Conservation (phyloP, 1,284 basidiomycete genomes). For the Heterobasidion irregulare region DNA sequence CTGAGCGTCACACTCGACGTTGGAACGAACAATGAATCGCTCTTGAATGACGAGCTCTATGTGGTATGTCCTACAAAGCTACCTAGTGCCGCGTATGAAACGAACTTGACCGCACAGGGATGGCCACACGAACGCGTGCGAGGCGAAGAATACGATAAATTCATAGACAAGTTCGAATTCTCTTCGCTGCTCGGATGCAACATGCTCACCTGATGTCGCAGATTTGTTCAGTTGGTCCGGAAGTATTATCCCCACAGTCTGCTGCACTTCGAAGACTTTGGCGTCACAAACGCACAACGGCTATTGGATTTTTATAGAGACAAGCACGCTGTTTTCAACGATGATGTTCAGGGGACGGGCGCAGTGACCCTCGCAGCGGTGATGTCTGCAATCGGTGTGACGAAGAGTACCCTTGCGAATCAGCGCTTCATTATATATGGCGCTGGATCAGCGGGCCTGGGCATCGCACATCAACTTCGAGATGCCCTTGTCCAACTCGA, state of each 20-base stretch:
- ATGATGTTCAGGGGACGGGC: constrained; percentile 81
- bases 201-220: constrained; percentile 20
- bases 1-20: constrained; percentile 69
- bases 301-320: constrained; percentile 64
- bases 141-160: constrained; percentile 59
- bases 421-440: constrained; percentile 78
- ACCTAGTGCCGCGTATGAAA: background rate
- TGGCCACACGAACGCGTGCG: constrained; percentile 58
- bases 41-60: constrained; percentile 59
- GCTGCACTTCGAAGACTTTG: constrained; percentile 76
- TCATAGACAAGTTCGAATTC: constrained; percentile 51
- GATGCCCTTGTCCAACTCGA: constrained; percentile 69
- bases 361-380: constrained; percentile 78
- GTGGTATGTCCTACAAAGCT: constrained; percentile 34
- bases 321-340: constrained; percentile 70
- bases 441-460: constrained; percentile 77
- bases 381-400: constrained; percentile 71
- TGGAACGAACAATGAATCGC: constrained; percentile 65
- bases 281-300: constrained; percentile 65
- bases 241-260: constrained; percentile 39
- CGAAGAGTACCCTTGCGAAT: constrained; percentile 56
- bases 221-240: constrained; percentile 36
- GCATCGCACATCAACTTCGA: constrained; percentile 65
- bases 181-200: background rate
- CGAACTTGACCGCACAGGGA: constrained; percentile 32